Conservation (phyloP, 768 basidiomycete species). For the Tremella mesenterica region DNA sequence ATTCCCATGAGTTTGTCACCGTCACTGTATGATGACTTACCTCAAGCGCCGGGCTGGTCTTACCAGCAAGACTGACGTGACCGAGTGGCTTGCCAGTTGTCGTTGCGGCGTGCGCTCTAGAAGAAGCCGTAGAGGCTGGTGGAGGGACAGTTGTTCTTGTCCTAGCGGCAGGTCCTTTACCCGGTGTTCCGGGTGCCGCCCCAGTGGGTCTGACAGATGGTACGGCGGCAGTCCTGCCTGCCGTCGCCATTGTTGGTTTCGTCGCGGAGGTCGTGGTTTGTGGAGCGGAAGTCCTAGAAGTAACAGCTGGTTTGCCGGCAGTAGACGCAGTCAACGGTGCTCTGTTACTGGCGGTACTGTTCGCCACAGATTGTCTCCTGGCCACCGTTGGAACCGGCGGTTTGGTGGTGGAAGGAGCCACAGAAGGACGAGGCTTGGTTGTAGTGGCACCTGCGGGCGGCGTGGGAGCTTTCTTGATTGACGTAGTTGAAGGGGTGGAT, state of each 20-base stretch:
- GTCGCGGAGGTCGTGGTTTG: too few species aligned
- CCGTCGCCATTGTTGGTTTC: background rate
- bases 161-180: too few species aligned
- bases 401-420: background rate
- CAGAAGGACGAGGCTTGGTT: background rate
- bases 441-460: background rate
- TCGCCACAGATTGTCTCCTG: too few species aligned
- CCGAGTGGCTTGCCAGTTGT: background rate
- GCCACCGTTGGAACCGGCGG: background rate
- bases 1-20: background rate
- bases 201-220: too few species aligned
- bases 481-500: background rate
- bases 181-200: too few species aligned
- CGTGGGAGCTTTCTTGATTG: background rate
- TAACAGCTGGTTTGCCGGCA: background rate
- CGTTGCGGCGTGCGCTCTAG: background rate
- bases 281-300: background rate
- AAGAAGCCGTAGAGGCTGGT: background rate
- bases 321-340: background rate
- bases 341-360: too few species aligned
- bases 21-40: slow-evolving; percentile 7
- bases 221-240: background rate
- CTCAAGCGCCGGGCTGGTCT: slow-evolving; percentile 10
- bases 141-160: too few species aligned
- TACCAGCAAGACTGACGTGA: slow-evolving; percentile 4